Evolutionary conservation across 805 yeast genomes (phyloP).

Genomic region (Schwanniomyces yamadae): DNA sequence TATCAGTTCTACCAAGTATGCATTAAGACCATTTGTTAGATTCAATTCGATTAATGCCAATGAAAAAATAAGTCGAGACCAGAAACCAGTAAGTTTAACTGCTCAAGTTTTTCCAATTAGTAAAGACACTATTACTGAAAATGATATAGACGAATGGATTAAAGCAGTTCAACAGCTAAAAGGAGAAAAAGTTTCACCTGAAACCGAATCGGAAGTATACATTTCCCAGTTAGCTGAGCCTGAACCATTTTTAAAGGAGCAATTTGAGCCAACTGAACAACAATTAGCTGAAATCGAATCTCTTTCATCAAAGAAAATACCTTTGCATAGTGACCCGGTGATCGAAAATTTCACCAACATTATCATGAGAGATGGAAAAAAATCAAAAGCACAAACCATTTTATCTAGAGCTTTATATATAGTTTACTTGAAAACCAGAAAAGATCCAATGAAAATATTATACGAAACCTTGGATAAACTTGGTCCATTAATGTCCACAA

Average conservation of each 20-base stretch:
- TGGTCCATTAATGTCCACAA: conserved; percentile 81
- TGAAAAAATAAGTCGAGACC: conserved; percentile 1
- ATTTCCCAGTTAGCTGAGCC: conserved; percentile 39
- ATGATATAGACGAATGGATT: conserved; percentile 48
- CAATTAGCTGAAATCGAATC: conserved; percentile 59
- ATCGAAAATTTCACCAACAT: conserved; percentile 77
- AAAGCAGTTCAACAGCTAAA: conserved; percentile 41
- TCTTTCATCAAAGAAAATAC: conserved; percentile 53
- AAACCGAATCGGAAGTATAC: conserved; percentile 35
- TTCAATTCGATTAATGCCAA: conserved; percentile 7
- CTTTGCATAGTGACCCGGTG: conserved; percentile 64
- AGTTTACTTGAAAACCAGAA: conserved; percentile 66
- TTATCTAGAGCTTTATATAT: conserved; percentile 79
- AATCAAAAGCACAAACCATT: conserved; percentile 70
- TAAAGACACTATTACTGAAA: conserved; percentile 36
- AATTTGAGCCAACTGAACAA: conserved; percentile 59
- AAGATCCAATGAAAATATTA: conserved; percentile 77
- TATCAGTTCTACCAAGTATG: not conserved
- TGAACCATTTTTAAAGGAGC: conserved; percentile 30
- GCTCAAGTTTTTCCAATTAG: conserved; percentile 40
- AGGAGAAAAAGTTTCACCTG: conserved; percentile 30
- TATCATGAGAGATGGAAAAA: conserved; percentile 91
- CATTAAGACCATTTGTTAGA: conserved; percentile 10
- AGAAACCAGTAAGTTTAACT: conserved; percentile 17
- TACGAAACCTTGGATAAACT: conserved; percentile 73